Evolutionary conservation across 2,329 filamentous ascomycete species (phyloP).

Genomic region (Microcyclosporella mali): DNA sequence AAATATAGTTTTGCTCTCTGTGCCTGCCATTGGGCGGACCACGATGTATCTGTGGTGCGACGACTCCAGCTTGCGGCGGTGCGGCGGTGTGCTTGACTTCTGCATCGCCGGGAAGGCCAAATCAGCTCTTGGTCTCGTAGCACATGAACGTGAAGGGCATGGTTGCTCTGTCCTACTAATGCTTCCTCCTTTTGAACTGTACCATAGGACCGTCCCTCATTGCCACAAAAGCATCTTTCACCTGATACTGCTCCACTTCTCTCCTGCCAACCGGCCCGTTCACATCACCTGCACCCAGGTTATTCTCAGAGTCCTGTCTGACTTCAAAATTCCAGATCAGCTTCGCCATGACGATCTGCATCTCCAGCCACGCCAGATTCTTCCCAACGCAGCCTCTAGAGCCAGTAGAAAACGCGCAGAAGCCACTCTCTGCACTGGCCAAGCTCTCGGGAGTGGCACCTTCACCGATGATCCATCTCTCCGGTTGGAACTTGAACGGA

Average conservation of each 20-base stretch:
- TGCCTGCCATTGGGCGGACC: slow-evolving; percentile 33
- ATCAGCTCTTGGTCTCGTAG: too few species aligned
- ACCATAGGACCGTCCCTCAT: slow-evolving; percentile 18
- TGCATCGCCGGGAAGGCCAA: too few species aligned
- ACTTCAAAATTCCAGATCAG: slow-evolving; percentile 13
- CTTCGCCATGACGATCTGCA: slow-evolving; percentile 17
- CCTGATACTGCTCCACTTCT: slow-evolving; percentile 14
- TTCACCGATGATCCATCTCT: slow-evolving; percentile 26
- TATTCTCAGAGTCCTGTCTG: slow-evolving; percentile 6
- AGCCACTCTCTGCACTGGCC: slow-evolving; percentile 56
- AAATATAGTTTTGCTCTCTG: slow-evolving; percentile 50
- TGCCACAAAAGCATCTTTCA: slow-evolving; percentile 16
- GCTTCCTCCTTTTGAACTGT: slow-evolving; percentile 7
- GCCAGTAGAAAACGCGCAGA: slow-evolving; percentile 67
- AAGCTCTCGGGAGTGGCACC: slow-evolving; percentile 8
- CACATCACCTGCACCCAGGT: slow-evolving; percentile 8
- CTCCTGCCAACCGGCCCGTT: slow-evolving; percentile 2
- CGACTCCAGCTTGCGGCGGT: slow-evolving; percentile 5
- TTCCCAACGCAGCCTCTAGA: slow-evolving; percentile 67
- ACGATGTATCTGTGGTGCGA: slow-evolving; percentile 10
- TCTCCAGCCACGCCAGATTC: slow-evolving; percentile 17
- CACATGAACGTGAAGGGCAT: too few species aligned
- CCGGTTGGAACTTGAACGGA: slow-evolving; percentile 27
- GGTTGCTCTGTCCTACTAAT: too few species aligned
- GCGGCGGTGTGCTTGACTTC: slow-evolving; percentile 2